These are phyloP conservation scores for Globisporangium nodosum DNA, from an alignment of 352 stramenopile genomes.

Conservation along the genomic window DNA sequence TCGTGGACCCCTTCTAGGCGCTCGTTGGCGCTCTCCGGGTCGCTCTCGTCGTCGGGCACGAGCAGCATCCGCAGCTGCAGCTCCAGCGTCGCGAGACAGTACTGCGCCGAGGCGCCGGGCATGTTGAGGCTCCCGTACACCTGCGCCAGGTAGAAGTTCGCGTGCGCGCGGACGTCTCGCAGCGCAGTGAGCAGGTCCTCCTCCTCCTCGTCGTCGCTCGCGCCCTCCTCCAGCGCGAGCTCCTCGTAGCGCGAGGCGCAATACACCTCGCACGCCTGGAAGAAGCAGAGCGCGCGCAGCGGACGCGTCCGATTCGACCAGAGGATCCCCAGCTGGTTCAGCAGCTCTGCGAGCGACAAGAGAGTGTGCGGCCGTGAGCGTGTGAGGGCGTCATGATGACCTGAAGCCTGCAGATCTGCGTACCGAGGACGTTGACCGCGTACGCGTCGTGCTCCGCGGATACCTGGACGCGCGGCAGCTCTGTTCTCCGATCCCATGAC, in stretches of 20 bases:
- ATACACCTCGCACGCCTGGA: conserved; percentile 29
- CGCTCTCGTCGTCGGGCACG: not conserved
- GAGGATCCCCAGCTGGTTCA: conserved; percentile 64
- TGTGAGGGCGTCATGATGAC: too few relatives aligned
- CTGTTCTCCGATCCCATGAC: not conserved
- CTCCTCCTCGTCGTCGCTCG: not conserved
- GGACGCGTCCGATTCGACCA: conserved; percentile 53
- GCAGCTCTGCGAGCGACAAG: conserved; percentile 16
- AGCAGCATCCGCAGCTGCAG: conserved; percentile 33
- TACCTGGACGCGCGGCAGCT: not conserved
- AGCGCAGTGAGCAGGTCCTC: conserved; percentile 1
- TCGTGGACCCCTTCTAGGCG: conserved; percentile 26
- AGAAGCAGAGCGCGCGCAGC: conserved; percentile 48
- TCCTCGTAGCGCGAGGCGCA: conserved; percentile 9
- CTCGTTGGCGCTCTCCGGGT: not conserved
- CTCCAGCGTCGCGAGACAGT: conserved; percentile 61
- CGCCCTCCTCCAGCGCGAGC: not conserved
- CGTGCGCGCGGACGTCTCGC: conserved; percentile 30
- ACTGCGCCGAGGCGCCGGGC: conserved; percentile 45
- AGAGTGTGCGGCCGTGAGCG: not conserved
- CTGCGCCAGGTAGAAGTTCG: conserved; percentile 71
- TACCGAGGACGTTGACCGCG: not conserved
- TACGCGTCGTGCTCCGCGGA: not conserved
- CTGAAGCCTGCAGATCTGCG: too few relatives aligned
- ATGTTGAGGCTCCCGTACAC: conserved; percentile 48